Conservation (phyloP, 352 stramenopile genomes). For the Achlya hypogyna region DNA sequence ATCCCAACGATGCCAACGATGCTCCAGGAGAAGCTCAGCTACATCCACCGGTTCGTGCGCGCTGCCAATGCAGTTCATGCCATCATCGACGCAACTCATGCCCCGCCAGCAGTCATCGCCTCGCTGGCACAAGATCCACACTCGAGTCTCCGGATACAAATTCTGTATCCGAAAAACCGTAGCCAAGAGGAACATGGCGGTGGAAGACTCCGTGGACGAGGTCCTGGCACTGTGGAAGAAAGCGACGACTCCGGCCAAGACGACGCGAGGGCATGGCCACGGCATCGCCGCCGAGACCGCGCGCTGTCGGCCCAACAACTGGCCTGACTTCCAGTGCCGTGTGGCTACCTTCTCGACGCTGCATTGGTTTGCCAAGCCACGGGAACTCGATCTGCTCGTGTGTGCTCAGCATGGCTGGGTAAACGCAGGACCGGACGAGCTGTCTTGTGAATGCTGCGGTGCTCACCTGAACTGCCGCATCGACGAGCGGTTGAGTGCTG, state of each 20-base stretch:
- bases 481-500: conserved; percentile 2
- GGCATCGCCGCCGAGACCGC: not conserved
- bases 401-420: conserved; percentile 17
- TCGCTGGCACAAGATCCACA: not conserved
- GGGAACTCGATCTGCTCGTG: conserved; percentile 6
- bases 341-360: conserved; percentile 10
- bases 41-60: too few species aligned
- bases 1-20: too few species aligned
- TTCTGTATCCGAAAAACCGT: not conserved
- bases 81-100: too few species aligned
- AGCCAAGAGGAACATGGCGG: not conserved
- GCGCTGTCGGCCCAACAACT: conserved; percentile 16
- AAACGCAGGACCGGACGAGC: conserved; percentile 9
- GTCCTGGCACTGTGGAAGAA: conserved; percentile 17
- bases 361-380: conserved; percentile 20
- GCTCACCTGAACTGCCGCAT: conserved; percentile 8
- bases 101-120: too few species aligned
- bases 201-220: conserved; percentile 6
- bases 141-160: not conserved
- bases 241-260: conserved; percentile 6
- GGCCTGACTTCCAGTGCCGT: conserved; percentile 1
- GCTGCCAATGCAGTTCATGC: too few species aligned
- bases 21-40: too few species aligned
- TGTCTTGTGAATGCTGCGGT: conserved; percentile 12
- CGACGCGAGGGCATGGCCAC: not conserved